A percentile compares a stretch with the other conserved stretches of the same genome.
phyloP scores from a whole-genome alignment of 1,284 basidiomycete genomes.

The Tilletia indica region DNA sequence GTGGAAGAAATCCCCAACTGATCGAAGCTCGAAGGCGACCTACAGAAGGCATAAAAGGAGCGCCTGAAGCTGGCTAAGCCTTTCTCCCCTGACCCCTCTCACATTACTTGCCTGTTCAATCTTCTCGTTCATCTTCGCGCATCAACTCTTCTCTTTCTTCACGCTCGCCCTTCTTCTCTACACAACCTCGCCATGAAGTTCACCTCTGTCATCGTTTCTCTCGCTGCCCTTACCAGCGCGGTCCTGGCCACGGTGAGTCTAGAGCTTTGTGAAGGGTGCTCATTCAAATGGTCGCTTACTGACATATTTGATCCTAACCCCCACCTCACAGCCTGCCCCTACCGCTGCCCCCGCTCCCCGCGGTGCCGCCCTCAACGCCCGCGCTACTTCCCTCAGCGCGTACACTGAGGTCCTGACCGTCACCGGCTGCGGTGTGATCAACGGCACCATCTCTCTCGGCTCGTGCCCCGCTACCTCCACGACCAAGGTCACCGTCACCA shows the following conservation, averaged over 20 bases:
- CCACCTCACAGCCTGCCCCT: neutral
- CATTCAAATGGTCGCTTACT: too few relatives aligned
- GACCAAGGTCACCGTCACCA: constrained; percentile 8
- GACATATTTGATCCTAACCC: neutral
- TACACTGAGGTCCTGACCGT: constrained; percentile 7
- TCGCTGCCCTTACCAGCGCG: neutral
- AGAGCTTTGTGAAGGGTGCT: too few relatives aligned
- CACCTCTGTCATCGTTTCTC: constrained; percentile 4
- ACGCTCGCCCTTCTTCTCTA: neutral
- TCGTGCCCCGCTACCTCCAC: constrained; percentile 1
- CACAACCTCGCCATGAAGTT: constrained; percentile 9
- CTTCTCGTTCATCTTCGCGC: neutral
- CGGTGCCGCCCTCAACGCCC: neutral
- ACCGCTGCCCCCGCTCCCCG: neutral
- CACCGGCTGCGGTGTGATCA: constrained; percentile 9
- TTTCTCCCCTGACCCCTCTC: neutral
- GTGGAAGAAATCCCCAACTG: too few relatives aligned
- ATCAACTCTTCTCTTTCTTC: neutral
- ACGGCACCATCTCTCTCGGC: neutral
- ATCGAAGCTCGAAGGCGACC: too few relatives aligned
- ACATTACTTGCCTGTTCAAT: neutral
- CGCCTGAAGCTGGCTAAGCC: neutral
- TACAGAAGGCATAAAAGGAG: neutral
- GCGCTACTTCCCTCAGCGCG: neutral
- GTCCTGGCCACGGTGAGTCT: neutral